Evolutionary conservation across 129 eudicot genomes (phyloP), one percentile per base, ranked within the genome.

Genomic region (Lonicera japonica): DNA sequence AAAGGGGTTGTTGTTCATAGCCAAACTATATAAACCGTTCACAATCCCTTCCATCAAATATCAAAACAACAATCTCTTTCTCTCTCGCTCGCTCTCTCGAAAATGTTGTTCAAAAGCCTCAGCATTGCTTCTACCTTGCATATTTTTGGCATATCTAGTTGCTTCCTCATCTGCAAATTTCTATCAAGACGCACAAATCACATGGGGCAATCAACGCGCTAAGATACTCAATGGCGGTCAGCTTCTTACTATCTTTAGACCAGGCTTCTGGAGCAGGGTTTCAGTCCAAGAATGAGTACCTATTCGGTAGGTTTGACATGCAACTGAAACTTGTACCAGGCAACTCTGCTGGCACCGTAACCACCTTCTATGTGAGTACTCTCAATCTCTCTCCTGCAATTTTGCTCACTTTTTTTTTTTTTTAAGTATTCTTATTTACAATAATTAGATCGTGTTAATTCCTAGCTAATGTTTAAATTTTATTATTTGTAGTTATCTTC

Each of bases 321-420:
- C 76, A 75, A 47, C 65, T 76, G 24, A 76, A 76, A 50, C 73
- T 76, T 38, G 73, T 76, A 5, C 81, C 72, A 18, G 71, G 63
- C 0, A 76, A 76, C 65, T 76, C 76, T 0, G 76, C 70, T 19
- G 73, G 81, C 47, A 65, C 73, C 11, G 81, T 76, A 17, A 76
- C 76, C 11, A 46, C 81, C 0, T 76, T 59, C 12, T 65, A 76
- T 38, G 81, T 70, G 10, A 64, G 75, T n/a, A n/a, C n/a, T 60
- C 9, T 11, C 10, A 58, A 23, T 14, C 11, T 25, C 19, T 20
- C 0, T 20, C 18, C 15, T 12, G 0, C 11, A 13, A 4, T 13
- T 11, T 10, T 34, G 36, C 52, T 8, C n/a, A n/a, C 45, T 24
- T 17, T 15, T 24, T 12, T 18, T 2, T 25, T n/a, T 8, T 14